Conservation (phyloP, 2,329 filamentous ascomycete species). For the Ceratocystiopsis brevicomis region DNA sequence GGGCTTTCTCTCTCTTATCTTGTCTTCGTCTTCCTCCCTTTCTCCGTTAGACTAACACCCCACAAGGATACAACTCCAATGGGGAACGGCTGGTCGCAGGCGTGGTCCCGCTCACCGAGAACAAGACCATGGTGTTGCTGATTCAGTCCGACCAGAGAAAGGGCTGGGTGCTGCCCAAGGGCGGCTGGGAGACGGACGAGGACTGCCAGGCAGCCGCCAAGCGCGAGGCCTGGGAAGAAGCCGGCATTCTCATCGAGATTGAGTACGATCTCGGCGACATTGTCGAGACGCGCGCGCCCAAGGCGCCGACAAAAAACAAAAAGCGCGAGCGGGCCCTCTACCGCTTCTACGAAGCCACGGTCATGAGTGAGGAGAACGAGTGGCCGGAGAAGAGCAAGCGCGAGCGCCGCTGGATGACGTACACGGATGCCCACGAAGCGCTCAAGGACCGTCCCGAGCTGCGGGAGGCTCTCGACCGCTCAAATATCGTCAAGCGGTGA, state of each 20-base stretch:
- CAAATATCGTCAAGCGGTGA: slow-evolving; percentile 31
- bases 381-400: slow-evolving; percentile 95
- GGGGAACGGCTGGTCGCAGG: slow-evolving; percentile 92
- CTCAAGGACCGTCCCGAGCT: slow-evolving; percentile 69
- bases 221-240: slow-evolving; percentile 95
- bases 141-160: slow-evolving; percentile 84
- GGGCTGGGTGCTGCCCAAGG: slow-evolving; percentile 93
- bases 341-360: slow-evolving; percentile 74
- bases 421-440: slow-evolving; percentile 58
- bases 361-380: slow-evolving; percentile 62
- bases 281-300: slow-evolving; percentile 63
- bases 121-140: slow-evolving; percentile 75
- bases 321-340: slow-evolving; percentile 45
- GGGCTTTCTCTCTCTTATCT: not conserved
- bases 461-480: slow-evolving; percentile 67
- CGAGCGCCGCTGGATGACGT: slow-evolving; percentile 77
- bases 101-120: slow-evolving; percentile 71
- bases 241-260: slow-evolving; percentile 72
- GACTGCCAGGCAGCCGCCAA: slow-evolving; percentile 65
- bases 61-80: slow-evolving; percentile 67
- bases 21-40: not conserved
- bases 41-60: too few species aligned
- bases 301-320: slow-evolving; percentile 34
- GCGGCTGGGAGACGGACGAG: slow-evolving; percentile 94
- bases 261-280: slow-evolving; percentile 76